Evolutionary conservation across 805 yeast genomes (phyloP), one percentile per base, ranked within the genome.

Genomic region (Ogataea trehaloabstinens): DNA sequence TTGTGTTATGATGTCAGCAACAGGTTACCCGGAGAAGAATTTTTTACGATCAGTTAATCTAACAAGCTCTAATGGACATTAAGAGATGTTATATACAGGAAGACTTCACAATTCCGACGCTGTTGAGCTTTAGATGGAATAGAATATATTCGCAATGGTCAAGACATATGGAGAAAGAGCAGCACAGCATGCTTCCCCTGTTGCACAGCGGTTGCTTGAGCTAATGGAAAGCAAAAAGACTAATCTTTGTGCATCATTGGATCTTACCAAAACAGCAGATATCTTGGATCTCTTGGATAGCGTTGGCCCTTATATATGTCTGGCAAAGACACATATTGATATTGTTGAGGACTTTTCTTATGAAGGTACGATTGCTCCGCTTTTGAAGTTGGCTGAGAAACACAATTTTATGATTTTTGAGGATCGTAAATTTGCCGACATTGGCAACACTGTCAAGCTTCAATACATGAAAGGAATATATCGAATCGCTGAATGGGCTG

Each of bases 381-480:
- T 93, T 46, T 64, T 82, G 42, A 78, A 59, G 38, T 69, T 93
- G 22, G 78, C 96, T 16, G 67, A 77, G 52, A 88, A 89, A 57
- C 91, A 90, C 68, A 78, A 84, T 48, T 93, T 93, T 56, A 67
- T 93, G 72, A 83, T 93, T 49, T 93, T 93, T 59, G 99, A 93
- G 67, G 99, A 93, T 66, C 76, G 99, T 48, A 93, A 93, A 67
- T 93, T 93, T 64, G 99, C 99, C 18, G 99, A 93, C 63, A 93
- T 93, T 53, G 99, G 99, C 13, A 88, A 90, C 58, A 93, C 99
- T 1, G 99, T 93, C 38, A 90, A 91, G 66, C 76, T 87, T 31
- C 99, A 93, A 64, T 93, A 91, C 63, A 70, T 85, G 22, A 87
- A 95, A 27, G 99, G 99, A 31, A 82, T 87, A 8, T 89, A 79